Evolutionary conservation across 2,329 filamentous ascomycete species (phyloP), one percentile per base, ranked within the genome.

Genomic region (Lecanicillium sp.): DNA sequence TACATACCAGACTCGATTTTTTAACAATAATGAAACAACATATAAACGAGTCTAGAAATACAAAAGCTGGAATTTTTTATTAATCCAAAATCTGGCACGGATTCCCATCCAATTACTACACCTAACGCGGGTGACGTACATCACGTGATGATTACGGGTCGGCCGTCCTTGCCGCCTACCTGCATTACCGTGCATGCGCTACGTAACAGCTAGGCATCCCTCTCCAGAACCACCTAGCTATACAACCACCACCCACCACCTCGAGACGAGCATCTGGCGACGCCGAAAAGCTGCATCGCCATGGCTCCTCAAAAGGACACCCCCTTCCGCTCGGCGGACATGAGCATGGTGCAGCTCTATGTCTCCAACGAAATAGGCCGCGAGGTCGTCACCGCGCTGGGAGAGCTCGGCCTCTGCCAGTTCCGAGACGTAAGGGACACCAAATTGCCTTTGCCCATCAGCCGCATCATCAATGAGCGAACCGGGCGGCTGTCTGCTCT

Each of bases 341-440:
- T 98, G 93, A 96, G 90, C 79, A 86, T 98, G 85, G 95, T 95
- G 64, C 93, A 98, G 83, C 86, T 98, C 63, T 98, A 97, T 73
- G 94, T 98, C 62, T 89, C 93, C 63, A 97, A 96, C 67, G 93
- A 98, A 77, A 97, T 98, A 60, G 91, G 93, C 60, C 84, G 93
- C 65, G 94, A 98, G 74, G 91, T 96, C 60, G 90, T 97, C 55
- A 95, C 90, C 64, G 91, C 91, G 49, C 77, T 98, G 56, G 93
- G 93, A 64, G 93, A 98, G 78, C 81, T 98, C 62, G 93, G 93
- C 50, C 80, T 93, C 62, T 90, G 97, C 67, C 90, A 97, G 70
- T 98, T 98, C 66, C 82, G 93, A 71, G 93, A 98, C 79, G 91
- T 97, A 77, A 66, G 86, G 71, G 44, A 35, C 17, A 49, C 54